Percentiles rank a stretch among this genome's conserved stretches.
Evolutionary conservation across 1,284 basidiomycete genomes (phyloP).

Genomic region (Cutaneotrichosporon cavernicola): DNA sequence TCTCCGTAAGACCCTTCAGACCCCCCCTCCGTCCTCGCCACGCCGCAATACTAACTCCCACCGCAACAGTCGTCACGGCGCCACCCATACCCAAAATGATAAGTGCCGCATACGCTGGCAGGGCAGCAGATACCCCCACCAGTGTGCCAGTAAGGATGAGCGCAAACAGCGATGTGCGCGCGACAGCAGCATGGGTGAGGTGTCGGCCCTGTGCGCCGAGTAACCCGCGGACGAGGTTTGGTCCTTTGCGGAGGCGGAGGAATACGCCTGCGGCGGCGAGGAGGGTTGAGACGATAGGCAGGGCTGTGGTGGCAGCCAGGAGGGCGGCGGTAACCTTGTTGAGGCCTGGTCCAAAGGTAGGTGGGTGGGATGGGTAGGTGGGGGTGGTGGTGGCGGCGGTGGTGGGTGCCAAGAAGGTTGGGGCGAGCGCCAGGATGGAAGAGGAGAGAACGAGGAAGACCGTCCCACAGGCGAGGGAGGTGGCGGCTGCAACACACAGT

Average conservation of each 20-base stretch:
- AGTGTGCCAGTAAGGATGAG: not conserved
- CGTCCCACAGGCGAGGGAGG: not conserved
- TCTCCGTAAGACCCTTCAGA: not conserved
- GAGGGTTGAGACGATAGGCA: not conserved
- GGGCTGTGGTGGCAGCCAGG: not conserved
- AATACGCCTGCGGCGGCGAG: not conserved
- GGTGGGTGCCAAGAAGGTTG: not conserved
- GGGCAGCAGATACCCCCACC: not conserved
- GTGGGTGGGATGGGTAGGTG: not conserved
- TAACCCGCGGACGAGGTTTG: not conserved
- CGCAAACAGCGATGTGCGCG: not conserved
- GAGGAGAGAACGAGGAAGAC: not conserved
- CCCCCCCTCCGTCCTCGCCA: not conserved
- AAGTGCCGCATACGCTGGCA: not conserved
- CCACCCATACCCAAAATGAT: not conserved
- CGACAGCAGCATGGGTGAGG: not conserved
- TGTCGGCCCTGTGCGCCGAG: not conserved
- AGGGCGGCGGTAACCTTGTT: not conserved
- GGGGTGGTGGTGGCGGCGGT: not conserved
- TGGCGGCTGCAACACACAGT: slow-evolving; percentile 7
- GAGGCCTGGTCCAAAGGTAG: not conserved
- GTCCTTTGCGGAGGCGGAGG: not conserved
- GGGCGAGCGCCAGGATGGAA: not conserved
- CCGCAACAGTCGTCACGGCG: too few species aligned
- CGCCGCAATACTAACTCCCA: not conserved